Conservation (phyloP, 805 yeast species). For the Pichia scutulata region DNA sequence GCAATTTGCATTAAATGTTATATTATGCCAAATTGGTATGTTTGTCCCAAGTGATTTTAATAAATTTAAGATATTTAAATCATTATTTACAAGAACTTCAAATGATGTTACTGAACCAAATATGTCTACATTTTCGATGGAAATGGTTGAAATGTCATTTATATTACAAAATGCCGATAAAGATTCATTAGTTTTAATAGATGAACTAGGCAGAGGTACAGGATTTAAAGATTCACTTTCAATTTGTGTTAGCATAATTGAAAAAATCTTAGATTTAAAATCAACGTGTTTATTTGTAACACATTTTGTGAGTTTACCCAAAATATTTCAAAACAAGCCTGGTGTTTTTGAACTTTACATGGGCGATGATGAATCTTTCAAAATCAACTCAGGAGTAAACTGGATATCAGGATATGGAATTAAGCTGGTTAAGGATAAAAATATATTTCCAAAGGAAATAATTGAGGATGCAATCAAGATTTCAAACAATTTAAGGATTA, state of each 20-base stretch:
- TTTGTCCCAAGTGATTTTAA: constrained; percentile 41
- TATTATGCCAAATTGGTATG: constrained; percentile 54
- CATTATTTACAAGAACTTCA: constrained; percentile 32
- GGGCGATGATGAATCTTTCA: constrained; percentile 30
- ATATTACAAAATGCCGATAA: constrained; percentile 30
- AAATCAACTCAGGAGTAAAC: constrained; percentile 17
- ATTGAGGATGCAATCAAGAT: constrained; percentile 25
- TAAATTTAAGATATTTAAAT: constrained; percentile 31
- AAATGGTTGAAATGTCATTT: constrained; percentile 42
- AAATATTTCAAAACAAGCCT: constrained; percentile 25
- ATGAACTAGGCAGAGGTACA: constrained; percentile 51
- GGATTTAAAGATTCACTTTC: constrained; percentile 46
- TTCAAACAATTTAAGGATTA: constrained; percentile 12
- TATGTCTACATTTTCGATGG: constrained; percentile 37
- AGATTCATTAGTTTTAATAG: constrained; percentile 35
- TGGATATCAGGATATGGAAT: constrained; percentile 23
- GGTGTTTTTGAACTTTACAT: constrained; percentile 34
- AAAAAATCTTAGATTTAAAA: constrained; percentile 25
- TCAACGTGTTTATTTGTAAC: constrained; percentile 35
- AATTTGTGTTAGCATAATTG: constrained; percentile 38
- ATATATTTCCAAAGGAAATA: constrained; percentile 20
- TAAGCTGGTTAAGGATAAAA: constrained; percentile 25
- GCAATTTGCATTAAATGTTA: constrained; percentile 40
- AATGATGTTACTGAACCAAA: constrained; percentile 29
- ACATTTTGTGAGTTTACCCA: constrained; percentile 37